Base-by-base conservation (phyloP, 371 early-diverging fungal species). In the Mortierella sp. region DNA sequence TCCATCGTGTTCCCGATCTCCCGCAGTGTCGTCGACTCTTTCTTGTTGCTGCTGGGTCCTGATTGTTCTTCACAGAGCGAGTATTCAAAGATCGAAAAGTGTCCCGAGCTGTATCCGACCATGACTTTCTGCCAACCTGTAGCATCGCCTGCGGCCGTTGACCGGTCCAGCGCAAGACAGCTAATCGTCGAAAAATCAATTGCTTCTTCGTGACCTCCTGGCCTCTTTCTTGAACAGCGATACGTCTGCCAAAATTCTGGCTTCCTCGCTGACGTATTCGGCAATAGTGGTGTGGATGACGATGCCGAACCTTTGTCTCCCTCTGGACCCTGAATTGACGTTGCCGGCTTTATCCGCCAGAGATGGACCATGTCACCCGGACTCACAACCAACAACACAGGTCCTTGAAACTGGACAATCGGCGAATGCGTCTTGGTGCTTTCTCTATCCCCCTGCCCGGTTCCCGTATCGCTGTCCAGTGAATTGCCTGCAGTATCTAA, bases 11-110 rank as follows among this genome's bases (percentile, higher is more conserved):
- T 69, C 21, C 86, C 86, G 21, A 85, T 75, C 51, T 81, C 82
- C 13, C 48, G 55, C 16, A 73, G 53, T 5, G 78, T 55, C 5
- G 54, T 50, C 11, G 21, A 10, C 26, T 24, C 13, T n/a, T 37
- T 37, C 16, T 59, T 24, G 31, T n/a, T 53, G 57, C 71, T 53
- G 50, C 16, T 4, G 40, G 13, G 8, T 4, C 21, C 61, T 59
- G 59, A 0, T 28, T 14, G 11, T 44, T 64, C 40, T 19, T 43
- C 16, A 24, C 16, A 57, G 24, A 43, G 50, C 0, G 34, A 9
- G 48, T 83, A 81, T 43, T 81, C 82, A 70, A 85, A 81, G 31
- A 85, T 50, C 0, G 86, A 73, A 44, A 85, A 81, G 26, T 85
- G 81, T 1, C 86, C 86, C 13, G 86, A 76, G 10, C 55, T 54